Percentiles rank a stretch among this genome's conserved stretches.
Evolutionary conservation across 352 stramenopile genomes (phyloP).

Genomic region (Phytophthora macrochlamydospora): DNA sequence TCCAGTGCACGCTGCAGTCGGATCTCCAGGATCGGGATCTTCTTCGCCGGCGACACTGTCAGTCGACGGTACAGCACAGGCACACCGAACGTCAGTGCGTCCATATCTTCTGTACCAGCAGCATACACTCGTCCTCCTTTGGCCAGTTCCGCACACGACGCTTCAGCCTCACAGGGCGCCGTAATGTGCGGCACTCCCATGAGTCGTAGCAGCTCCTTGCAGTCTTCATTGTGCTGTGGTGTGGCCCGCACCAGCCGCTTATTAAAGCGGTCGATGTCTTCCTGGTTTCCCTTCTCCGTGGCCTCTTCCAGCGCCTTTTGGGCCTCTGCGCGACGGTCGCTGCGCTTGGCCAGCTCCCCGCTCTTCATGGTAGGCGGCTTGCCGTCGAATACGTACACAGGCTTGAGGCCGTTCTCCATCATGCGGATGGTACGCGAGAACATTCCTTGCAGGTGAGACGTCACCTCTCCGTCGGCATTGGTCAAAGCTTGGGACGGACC

Average conservation of each 20-base stretch:
- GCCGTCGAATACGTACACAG: conserved; percentile 99
- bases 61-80: conserved; percentile 94
- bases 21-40: conserved; percentile 92
- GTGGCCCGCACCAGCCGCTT: conserved; percentile 93
- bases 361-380: conserved; percentile 98
- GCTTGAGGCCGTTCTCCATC: conserved; percentile 97
- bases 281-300: conserved; percentile 83
- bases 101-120: conserved; percentile 99
- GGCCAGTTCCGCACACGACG: conserved; percentile 95
- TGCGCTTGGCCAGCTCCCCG: conserved; percentile 96
- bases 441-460: conserved; percentile 93
- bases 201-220: conserved; percentile 91
- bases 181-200: conserved; percentile 98
- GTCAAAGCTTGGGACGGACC: conserved; percentile 93
- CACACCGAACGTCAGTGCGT: conserved; percentile 98
- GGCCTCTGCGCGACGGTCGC: conserved; percentile 84
- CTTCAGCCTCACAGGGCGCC: conserved; percentile 98
- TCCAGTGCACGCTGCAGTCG: conserved; percentile 91
- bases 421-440: conserved; percentile 99
- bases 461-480: conserved; percentile 98
- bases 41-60: conserved; percentile 89
- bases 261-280: conserved; percentile 94
- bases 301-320: conserved; percentile 89
- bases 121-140: conserved; percentile 94
- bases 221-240: conserved; percentile 93